phyloP scores from a whole-genome alignment of 306 rosid species.

The Begonia loranthoides region DNA sequence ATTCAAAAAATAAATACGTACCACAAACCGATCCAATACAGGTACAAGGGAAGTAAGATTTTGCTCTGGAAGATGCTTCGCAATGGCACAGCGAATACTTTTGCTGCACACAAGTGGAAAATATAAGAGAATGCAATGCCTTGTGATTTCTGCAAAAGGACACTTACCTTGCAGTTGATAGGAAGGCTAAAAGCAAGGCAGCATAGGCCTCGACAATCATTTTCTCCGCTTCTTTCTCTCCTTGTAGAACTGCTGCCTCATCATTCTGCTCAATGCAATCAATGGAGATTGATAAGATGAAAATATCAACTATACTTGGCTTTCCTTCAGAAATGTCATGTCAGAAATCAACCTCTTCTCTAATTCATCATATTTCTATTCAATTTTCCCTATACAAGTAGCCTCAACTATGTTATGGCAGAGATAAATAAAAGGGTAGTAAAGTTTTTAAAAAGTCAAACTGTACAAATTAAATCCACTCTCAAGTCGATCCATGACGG shows the following conservation, averaged over 20 bases:
- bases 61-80: slow-evolving; percentile 41
- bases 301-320: too few species aligned
- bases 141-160: neutral
- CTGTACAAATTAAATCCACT: too few species aligned
- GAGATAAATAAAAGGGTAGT: too few species aligned
- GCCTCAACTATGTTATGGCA: too few species aligned
- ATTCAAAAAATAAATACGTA: slow-evolving; percentile 21
- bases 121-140: neutral
- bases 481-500: too few species aligned
- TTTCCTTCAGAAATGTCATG: too few species aligned
- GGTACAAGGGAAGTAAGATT: slow-evolving; percentile 74
- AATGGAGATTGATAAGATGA: slow-evolving; percentile 2
- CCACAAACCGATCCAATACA: slow-evolving; percentile 96
- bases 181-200: slow-evolving; percentile 46
- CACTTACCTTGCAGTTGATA: slow-evolving; percentile 45
- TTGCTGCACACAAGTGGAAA: slow-evolving; percentile 19
- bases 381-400: too few species aligned
- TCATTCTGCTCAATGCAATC: slow-evolving; percentile 48
- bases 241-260: slow-evolving; percentile 69
- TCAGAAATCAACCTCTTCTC: too few species aligned
- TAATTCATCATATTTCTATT: too few species aligned
- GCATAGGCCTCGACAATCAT: slow-evolving; percentile 50
- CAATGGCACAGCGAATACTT: slow-evolving; percentile 29
- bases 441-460: too few species aligned
- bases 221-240: slow-evolving; percentile 89